phyloP scores from a whole-genome alignment of 139 green algal species.

The Picochlorum sp. region DNA sequence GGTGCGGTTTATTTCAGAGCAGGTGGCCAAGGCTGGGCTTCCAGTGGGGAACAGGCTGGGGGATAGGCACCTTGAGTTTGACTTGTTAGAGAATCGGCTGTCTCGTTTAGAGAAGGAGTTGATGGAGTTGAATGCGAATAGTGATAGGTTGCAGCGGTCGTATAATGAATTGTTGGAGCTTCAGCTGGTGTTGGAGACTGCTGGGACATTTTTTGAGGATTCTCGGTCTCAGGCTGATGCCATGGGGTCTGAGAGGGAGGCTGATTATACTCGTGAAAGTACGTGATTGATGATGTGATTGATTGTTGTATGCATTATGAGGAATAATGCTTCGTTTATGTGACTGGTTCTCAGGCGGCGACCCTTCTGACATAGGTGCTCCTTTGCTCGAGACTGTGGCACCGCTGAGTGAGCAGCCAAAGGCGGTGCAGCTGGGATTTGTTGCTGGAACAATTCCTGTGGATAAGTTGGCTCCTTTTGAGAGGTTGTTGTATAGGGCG shows the following conservation, averaged over 20 bases:
- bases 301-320: constrained; percentile 2
- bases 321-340: background rate
- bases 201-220: constrained; percentile 82
- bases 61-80: constrained; percentile 17
- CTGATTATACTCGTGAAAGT: constrained; percentile 3
- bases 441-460: constrained; percentile 76
- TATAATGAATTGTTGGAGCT: constrained; percentile 87
- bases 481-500: constrained; percentile 94
- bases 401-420: constrained; percentile 32
- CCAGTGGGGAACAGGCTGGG: constrained; percentile 16
- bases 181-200: constrained; percentile 91
- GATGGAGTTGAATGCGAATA: constrained; percentile 82
- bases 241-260: background rate
- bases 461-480: constrained; percentile 79
- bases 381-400: constrained; percentile 35
- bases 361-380: constrained; percentile 37
- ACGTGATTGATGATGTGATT: background rate
- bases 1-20: constrained; percentile 86
- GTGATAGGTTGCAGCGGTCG: constrained; percentile 72
- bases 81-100: constrained; percentile 62
- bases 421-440: constrained; percentile 79
- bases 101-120: constrained; percentile 84
- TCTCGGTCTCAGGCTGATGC: constrained; percentile 30
- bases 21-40: constrained; percentile 72
- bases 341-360: constrained; percentile 10